phyloP scores from a whole-genome alignment of 441 rosid species.

The Corymbia citriodora region DNA sequence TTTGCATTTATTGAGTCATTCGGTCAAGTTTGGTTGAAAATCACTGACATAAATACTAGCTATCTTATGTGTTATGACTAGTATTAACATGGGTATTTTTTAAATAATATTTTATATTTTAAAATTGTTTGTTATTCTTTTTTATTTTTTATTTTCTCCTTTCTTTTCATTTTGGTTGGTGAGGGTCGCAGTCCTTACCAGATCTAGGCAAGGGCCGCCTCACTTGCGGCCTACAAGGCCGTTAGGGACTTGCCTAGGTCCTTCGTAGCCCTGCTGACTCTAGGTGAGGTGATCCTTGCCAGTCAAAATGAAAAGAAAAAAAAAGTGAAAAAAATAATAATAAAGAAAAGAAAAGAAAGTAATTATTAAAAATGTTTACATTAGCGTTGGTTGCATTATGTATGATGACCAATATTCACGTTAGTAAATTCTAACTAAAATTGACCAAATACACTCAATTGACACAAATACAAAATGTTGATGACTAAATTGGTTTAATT shows the following conservation, averaged over 20 bases:
- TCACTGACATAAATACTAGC: neutral
- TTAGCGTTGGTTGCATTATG: rapidly evolving
- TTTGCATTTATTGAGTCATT: neutral
- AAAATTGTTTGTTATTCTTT: neutral
- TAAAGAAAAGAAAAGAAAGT: too few relatives aligned
- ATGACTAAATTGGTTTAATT: neutral
- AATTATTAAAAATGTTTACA: too few relatives aligned
- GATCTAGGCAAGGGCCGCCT: neutral
- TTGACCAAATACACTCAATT: neutral
- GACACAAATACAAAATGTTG: neutral
- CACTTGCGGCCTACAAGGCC: neutral
- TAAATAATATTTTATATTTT: neutral
- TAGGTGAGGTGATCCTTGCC: neutral
- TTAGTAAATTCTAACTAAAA: neutral
- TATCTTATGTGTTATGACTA: rapidly evolving
- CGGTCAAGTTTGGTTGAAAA: rapidly evolving
- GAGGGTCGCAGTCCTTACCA: neutral
- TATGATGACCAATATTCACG: rapidly evolving
- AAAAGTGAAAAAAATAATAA: too few relatives aligned
- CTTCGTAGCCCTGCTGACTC: neutral
- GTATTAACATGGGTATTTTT: neutral
- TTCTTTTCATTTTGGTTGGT: neutral
- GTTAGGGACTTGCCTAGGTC: neutral
- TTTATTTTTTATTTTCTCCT: neutral
- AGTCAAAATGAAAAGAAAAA: neutral